Conservation (phyloP, 2,329 filamentous ascomycete species). For the Xylariaceae sp. region DNA sequence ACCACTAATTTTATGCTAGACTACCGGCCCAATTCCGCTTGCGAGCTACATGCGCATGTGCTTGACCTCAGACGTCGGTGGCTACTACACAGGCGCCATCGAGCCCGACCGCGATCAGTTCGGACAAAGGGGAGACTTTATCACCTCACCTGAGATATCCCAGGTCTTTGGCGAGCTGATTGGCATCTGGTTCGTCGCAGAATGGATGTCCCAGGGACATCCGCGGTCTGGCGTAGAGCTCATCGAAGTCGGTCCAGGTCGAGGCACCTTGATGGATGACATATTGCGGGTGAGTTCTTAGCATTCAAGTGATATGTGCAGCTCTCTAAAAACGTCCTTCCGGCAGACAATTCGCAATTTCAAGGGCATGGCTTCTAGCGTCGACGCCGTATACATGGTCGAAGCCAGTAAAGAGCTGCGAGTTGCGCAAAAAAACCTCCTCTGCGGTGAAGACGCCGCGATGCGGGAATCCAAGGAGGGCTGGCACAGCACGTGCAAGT, state of each 20-base stretch:
- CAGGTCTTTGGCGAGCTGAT: slow-evolving; percentile 94
- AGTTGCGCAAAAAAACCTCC: slow-evolving; percentile 68
- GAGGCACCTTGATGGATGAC: slow-evolving; percentile 96
- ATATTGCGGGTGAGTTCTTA: slow-evolving; percentile 68
- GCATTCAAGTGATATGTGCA: background rate
- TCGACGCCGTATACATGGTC: slow-evolving; percentile 88
- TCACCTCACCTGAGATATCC: slow-evolving; percentile 95
- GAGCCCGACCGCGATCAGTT: slow-evolving; percentile 74
- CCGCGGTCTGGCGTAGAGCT: slow-evolving; percentile 71
- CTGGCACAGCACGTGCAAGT: slow-evolving; percentile 68
- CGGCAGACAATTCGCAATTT: slow-evolving; percentile 76
- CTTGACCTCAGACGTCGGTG: slow-evolving; percentile 80
- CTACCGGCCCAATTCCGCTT: slow-evolving; percentile 84
- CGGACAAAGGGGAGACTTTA: slow-evolving; percentile 88
- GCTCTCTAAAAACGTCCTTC: background rate
- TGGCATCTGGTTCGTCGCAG: slow-evolving; percentile 89
- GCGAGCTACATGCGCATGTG: slow-evolving; percentile 99
- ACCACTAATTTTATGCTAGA: slow-evolving; percentile 32
- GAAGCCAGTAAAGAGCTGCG: slow-evolving; percentile 83
- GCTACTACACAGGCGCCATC: slow-evolving; percentile 82
- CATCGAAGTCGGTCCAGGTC: slow-evolving; percentile 89
- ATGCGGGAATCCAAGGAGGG: slow-evolving; percentile 69
- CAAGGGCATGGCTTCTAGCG: slow-evolving; percentile 65
- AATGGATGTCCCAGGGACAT: slow-evolving; percentile 89
- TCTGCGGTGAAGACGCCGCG: slow-evolving; percentile 66